phyloP scores from a whole-genome alignment of 1,284 basidiomycete species.

The Crucibulum cyathiforme region DNA sequence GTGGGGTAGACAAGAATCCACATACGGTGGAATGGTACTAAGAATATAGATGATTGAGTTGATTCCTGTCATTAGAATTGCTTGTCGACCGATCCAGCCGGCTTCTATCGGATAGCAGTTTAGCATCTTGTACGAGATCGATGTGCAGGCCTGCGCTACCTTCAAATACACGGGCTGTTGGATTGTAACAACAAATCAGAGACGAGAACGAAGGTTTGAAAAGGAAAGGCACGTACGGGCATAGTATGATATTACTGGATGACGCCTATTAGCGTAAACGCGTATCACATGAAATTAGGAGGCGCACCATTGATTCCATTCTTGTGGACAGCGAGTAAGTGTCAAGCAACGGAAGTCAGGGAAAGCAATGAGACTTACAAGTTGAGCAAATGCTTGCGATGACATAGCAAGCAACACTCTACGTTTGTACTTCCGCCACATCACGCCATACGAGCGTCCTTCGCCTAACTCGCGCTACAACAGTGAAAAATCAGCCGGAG shows the following conservation, averaged over 20 bases:
- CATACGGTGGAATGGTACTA: constrained; percentile 80
- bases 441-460: constrained; percentile 76
- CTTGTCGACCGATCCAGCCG: constrained; percentile 93
- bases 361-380: constrained; percentile 56
- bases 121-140: background rate
- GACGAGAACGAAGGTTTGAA: background rate
- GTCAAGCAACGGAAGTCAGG: constrained; percentile 6
- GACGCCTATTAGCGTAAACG: background rate
- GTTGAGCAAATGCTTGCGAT: constrained; percentile 91
- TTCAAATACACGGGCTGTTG: constrained; percentile 77
- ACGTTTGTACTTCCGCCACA: constrained; percentile 87
- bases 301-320: constrained; percentile 84
- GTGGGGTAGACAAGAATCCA: constrained; percentile 7
- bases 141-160: constrained; percentile 44
- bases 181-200: background rate
- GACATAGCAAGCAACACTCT: constrained; percentile 94
- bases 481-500: background rate
- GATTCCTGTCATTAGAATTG: constrained; percentile 96
- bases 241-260: constrained; percentile 88
- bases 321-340: constrained; percentile 36
- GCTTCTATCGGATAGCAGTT: constrained; percentile 63
- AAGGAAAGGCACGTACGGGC: constrained; percentile 64
- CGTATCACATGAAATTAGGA: background rate
- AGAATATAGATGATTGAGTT: constrained; percentile 86
- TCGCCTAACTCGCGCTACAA: constrained; percentile 71